Evolutionary conservation across 2,329 filamentous ascomycete genomes (phyloP).

Genomic region (Hyphodiscus sp.): DNA sequence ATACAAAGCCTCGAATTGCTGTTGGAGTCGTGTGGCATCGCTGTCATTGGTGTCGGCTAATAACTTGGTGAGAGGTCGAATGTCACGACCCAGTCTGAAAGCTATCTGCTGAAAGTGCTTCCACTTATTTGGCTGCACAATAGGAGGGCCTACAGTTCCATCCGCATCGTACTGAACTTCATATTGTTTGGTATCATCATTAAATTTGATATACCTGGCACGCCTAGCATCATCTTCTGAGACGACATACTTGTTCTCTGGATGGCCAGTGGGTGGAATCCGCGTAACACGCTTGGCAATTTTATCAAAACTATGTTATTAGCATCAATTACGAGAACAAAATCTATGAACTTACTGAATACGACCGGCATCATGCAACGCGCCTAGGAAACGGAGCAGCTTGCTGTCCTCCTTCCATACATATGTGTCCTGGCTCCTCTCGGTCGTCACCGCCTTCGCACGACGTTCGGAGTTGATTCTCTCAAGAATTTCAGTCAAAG

Average conservation of each 20-base stretch:
- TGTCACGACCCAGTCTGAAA: constrained; percentile 20
- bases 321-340: background rate
- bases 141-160: constrained; percentile 14
- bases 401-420: no score
- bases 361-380: background rate
- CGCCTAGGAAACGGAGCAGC: background rate
- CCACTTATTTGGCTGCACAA: constrained; percentile 24
- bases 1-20: no score
- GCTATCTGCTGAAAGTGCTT: constrained; percentile 15
- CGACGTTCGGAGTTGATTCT: background rate
- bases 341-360: constrained; percentile 13
- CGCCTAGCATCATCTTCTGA: background rate
- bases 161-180: constrained; percentile 17
- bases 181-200: background rate
- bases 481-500: background rate
- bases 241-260: constrained; percentile 23
- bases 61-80: constrained; percentile 1
- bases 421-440: no score
- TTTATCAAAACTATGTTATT: constrained; percentile 2
- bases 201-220: constrained; percentile 2
- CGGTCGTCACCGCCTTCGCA: background rate
- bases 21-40: background rate
- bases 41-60: background rate
- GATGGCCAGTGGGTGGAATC: constrained; percentile 22
- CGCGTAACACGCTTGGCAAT: constrained; percentile 6